Evolutionary conservation across 257 asterid genomes (phyloP), one percentile per base, ranked within the genome.

Genomic region (Nemophila menziesii): DNA sequence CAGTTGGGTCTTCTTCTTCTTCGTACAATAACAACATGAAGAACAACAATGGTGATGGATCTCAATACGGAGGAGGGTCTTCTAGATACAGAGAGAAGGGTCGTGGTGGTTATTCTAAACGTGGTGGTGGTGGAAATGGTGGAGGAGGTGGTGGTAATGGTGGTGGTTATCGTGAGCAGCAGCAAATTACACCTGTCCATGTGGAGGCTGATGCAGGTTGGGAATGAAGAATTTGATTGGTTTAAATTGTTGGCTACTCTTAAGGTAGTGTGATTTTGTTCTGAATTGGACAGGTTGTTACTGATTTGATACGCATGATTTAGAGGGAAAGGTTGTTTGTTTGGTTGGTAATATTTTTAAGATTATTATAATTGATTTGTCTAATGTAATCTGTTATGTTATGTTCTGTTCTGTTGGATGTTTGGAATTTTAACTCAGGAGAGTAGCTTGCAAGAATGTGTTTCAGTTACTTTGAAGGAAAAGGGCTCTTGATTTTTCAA

Each of bases 1-100:
- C 95, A 0, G 85, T 81, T 10, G 93, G 82, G 36, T 72, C 69
- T 11, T 34, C n/a, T n/a, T n/a, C n/a, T n/a, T n/a, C n/a, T n/a
- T n/a, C n/a, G n/a, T n/a, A 51, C 46, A 73, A 71, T 78, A 69
- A 52, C 36, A 63, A 65, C 63, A 71, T n/a, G n/a, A n/a, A 64
- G 26, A 45, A 68, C 1, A 78, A 66, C 19, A 73, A 56, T 19
- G 60, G 57, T 9, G 92, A 72, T 60, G 78, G 59, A 27, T 63
- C 67, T 16, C 65, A 61, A 46, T 49, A 43, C 44, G 61, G 20
- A 37, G 70, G 64, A n/a, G n/a, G n/a, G n/a, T n/a, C n/a, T 20
- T 64, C 64, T 19, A 78, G 77, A 60, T 67, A 78, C 57, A 65
- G 70, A 74, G 94, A 72, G 39, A 73, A 79, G 57, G 76, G 81